Conservation (phyloP, 2,329 filamentous ascomycete species). For the Xylaria sp. region DNA sequence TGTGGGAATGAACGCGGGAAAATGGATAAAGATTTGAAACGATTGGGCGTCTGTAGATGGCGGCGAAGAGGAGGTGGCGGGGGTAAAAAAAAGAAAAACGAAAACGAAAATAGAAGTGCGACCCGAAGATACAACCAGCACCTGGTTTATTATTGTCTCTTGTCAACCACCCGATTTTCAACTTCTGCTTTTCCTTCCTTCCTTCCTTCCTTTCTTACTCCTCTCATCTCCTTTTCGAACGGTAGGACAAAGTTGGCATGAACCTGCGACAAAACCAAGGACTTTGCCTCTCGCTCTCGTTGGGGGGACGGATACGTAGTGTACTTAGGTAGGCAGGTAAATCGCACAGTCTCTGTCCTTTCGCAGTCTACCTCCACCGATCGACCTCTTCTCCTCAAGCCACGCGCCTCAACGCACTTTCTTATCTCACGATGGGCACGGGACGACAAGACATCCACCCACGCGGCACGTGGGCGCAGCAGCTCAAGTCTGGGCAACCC, state of each 20-base stretch:
- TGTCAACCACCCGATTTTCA: background rate
- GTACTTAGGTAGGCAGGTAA: background rate
- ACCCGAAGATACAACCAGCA: background rate
- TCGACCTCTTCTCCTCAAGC: background rate
- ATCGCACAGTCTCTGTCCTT: background rate
- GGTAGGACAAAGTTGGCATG: constrained; percentile 5
- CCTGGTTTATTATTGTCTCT: background rate
- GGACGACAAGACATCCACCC: background rate
- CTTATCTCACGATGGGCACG: background rate
- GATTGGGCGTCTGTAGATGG: no score
- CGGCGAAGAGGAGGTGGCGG: background rate
- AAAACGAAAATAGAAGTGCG: background rate
- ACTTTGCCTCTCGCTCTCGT: background rate
- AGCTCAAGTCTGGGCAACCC: no score
- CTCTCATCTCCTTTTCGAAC: constrained; percentile 21
- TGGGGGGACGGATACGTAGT: background rate
- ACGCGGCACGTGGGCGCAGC: no score
- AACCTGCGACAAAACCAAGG: background rate
- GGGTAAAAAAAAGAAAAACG: background rate
- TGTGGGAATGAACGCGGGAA: background rate
- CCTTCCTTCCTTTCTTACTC: background rate
- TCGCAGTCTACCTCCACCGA: background rate
- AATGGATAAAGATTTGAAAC: background rate
- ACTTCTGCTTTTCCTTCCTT: background rate
- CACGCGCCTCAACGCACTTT: background rate